Evolutionary conservation across 257 asterid species (phyloP).

Genomic region (Thymus mandschuricus): DNA sequence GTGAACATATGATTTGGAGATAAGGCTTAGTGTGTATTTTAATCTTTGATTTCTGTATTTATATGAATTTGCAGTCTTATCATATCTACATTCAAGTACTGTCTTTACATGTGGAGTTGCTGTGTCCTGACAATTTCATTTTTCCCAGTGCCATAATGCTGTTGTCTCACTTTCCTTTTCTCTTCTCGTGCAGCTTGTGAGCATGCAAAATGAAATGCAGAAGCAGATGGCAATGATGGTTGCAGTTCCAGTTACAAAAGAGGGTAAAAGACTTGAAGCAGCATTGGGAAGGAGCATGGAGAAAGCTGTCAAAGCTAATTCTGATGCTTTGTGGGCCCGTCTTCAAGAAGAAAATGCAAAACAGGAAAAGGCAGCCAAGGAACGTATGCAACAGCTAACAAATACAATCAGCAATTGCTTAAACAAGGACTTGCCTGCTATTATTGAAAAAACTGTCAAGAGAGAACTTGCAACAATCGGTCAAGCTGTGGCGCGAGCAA

Average conservation of each 20-base stretch:
- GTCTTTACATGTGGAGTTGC: background rate
- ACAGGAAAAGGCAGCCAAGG: slow-evolving; percentile 81
- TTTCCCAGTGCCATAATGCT: slow-evolving; percentile 4
- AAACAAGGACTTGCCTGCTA: slow-evolving; percentile 78
- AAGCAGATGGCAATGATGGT: slow-evolving; percentile 78
- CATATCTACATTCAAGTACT: slow-evolving; percentile 2
- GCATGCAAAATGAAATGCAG: slow-evolving; percentile 62
- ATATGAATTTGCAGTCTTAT: background rate
- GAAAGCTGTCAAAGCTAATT: slow-evolving; percentile 72
- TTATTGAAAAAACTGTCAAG: slow-evolving; percentile 80
- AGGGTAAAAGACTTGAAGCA: slow-evolving; percentile 83
- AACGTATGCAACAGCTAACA: slow-evolving; percentile 65
- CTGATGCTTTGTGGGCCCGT: slow-evolving; percentile 93
- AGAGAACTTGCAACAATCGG: slow-evolving; percentile 71
- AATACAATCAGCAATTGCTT: slow-evolving; percentile 62
- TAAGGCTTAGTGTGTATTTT: background rate
- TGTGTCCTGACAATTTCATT: background rate
- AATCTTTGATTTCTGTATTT: background rate
- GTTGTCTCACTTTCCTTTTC: background rate
- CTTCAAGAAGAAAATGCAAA: slow-evolving; percentile 80
- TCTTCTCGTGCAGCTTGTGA: slow-evolving; percentile 48
- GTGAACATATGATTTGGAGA: slow-evolving; percentile 1
- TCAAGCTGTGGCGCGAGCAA: slow-evolving; percentile 76
- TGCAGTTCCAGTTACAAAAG: slow-evolving; percentile 74
- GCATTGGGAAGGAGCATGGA: slow-evolving; percentile 80